A percentile compares a stretch with the other conserved stretches of the same genome.
These are phyloP conservation scores for Mortierella sp. DNA, from an alignment of 371 early-diverging fungal species.

Conservation along the genomic window DNA sequence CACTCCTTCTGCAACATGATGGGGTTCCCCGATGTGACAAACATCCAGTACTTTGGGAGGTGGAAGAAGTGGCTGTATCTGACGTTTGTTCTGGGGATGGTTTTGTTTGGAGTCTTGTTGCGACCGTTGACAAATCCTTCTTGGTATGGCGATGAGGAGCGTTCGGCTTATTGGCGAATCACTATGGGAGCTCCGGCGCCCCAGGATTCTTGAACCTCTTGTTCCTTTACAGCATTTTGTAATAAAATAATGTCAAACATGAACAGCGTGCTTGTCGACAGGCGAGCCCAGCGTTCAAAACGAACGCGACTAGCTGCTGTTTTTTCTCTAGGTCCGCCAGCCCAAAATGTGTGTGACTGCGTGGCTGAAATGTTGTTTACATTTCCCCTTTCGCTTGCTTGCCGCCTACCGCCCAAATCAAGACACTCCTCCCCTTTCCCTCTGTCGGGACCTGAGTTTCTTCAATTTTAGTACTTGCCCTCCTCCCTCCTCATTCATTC, in stretches of 20 bases:
- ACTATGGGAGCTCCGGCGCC: conserved; percentile 9
- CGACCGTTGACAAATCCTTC: conserved; percentile 33
- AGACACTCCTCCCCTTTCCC: background rate
- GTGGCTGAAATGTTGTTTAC: conserved; percentile 14
- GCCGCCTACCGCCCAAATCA: background rate
- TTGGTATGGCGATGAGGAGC: conserved; percentile 24
- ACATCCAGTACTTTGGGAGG: conserved; percentile 29
- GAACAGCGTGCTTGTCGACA: background rate
- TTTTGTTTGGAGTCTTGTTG: conserved; percentile 31
- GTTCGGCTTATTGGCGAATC: conserved; percentile 26
- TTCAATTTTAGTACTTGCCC: background rate
- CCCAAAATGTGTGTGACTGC: background rate
- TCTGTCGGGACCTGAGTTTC: conserved; percentile 6
- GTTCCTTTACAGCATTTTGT: background rate
- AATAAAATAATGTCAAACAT: background rate
- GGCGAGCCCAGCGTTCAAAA: no score
- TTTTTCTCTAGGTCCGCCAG: background rate
- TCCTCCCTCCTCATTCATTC: background rate
- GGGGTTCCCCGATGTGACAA: conserved; percentile 47
- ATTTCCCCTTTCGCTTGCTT: background rate
- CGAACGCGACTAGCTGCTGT: background rate
- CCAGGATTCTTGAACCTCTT: background rate
- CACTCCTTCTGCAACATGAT: conserved; percentile 48
- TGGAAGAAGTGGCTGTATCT: conserved; percentile 42
- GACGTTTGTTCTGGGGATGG: conserved; percentile 27